phyloP scores from a whole-genome alignment of 2,329 filamentous ascomycete genomes.

The Fusarium mangiferae region DNA sequence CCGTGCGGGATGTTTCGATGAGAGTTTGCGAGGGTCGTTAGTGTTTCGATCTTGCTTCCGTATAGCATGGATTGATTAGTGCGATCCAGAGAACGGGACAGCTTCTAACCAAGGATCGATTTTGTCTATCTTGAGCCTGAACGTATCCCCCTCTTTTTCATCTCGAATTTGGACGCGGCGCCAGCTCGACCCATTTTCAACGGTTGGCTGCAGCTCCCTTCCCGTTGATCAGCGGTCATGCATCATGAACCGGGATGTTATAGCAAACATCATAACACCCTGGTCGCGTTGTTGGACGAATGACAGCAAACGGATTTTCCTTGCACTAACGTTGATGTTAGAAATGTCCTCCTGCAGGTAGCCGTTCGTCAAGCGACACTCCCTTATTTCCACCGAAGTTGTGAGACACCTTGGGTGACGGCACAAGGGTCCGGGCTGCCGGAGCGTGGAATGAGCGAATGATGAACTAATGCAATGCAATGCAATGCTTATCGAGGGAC shows the following conservation, averaged over 20 bases:
- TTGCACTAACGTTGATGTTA: conserved; percentile 2
- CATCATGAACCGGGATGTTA: conserved; percentile 19
- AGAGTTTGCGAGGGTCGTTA: not conserved
- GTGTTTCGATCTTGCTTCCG: not conserved
- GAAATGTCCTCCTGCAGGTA: conserved; percentile 12
- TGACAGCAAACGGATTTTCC: not conserved
- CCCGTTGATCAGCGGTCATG: conserved; percentile 24
- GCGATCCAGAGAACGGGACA: not conserved
- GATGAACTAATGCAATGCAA: conserved; percentile 29
- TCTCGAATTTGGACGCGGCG: not conserved
- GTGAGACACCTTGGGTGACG: conserved; percentile 9
- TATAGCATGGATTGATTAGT: not conserved
- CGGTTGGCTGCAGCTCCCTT: conserved; percentile 20
- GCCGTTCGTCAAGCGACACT: not conserved
- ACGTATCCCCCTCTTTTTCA: not conserved
- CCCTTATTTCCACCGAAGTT: not conserved
- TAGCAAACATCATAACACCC: conserved; percentile 23
- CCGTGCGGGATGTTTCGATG: not conserved
- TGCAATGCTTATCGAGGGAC: conserved; percentile 29
- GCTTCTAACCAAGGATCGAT: not conserved
- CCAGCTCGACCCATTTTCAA: conserved; percentile 2
- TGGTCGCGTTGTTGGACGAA: conserved; percentile 2
- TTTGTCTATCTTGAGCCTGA: not conserved
- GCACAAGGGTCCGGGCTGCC: conserved; percentile 25
- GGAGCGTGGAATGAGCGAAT: conserved; percentile 18